These are phyloP conservation scores for Entrophospora sp. DNA, from an alignment of 192 early-diverging fungal genomes.

Conservation along the genomic window DNA sequence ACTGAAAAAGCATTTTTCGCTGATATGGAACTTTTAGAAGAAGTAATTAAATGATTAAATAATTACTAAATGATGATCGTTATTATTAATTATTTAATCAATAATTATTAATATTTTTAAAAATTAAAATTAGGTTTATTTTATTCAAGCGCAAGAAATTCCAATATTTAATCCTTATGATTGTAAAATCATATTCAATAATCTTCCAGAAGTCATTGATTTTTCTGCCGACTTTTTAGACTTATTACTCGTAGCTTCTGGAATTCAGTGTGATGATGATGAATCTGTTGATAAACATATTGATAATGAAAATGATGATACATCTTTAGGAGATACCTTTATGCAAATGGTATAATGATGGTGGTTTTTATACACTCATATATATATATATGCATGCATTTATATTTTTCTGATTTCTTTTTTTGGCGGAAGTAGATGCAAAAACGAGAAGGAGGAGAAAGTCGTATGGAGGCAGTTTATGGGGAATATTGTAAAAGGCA, in stretches of 20 bases:
- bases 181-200: slow-evolving; percentile 65
- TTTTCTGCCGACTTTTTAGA: slow-evolving; percentile 57
- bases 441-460: background rate
- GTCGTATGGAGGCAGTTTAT: slow-evolving; percentile 47
- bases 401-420: background rate
- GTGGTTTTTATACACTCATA: background rate
- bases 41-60: background rate
- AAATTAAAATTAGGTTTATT: slow-evolving; percentile 15
- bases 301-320: slow-evolving; percentile 17
- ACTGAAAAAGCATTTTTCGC: slow-evolving; percentile 9
- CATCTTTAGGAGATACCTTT: slow-evolving; percentile 46
- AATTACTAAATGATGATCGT: background rate
- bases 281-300: slow-evolving; percentile 25
- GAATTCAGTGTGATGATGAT: slow-evolving; percentile 18
- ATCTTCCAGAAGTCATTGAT: slow-evolving; percentile 64
- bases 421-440: background rate
- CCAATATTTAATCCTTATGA: slow-evolving; percentile 49
- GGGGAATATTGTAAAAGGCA: slow-evolving; percentile 72
- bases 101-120: background rate
- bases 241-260: slow-evolving; percentile 51
- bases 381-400: background rate
- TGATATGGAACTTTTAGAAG: slow-evolving; percentile 13
- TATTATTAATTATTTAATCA: background rate
- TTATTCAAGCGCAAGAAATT: slow-evolving; percentile 14
- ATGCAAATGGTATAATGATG: slow-evolving; percentile 32